A percentile compares a stretch with the other conserved stretches of the same genome.
These are phyloP conservation scores for Cladophialophora psammophila DNA, from an alignment of 2,329 filamentous ascomycete species.

Conservation along the genomic window DNA sequence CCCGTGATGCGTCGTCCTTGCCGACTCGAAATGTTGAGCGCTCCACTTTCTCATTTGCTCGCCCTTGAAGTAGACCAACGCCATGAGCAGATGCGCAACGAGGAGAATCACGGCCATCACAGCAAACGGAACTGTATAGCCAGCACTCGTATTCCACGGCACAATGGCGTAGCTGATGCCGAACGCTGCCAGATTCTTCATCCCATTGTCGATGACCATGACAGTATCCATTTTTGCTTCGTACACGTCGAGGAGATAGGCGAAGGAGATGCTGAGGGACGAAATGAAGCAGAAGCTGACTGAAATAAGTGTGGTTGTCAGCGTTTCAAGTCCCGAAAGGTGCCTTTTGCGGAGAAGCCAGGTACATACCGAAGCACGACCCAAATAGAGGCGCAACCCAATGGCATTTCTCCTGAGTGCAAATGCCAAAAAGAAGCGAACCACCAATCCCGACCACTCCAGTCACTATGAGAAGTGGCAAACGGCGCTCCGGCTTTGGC, in stretches of 20 bases:
- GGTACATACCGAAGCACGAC: constrained; percentile 21
- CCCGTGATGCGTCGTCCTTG: constrained; percentile 14
- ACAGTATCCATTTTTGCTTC: constrained; percentile 28
- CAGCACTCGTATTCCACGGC: constrained; percentile 28
- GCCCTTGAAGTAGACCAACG: constrained; percentile 20
- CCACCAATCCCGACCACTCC: constrained; percentile 25
- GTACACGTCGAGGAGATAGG: constrained; percentile 29
- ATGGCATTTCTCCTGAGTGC: constrained; percentile 27
- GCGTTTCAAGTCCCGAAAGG: neutral
- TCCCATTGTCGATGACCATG: constrained; percentile 31
- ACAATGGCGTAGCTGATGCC: constrained; percentile 31
- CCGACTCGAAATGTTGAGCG: constrained; percentile 12
- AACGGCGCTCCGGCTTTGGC: constrained; percentile 27
- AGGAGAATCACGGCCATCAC: constrained; percentile 27
- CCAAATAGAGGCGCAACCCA: constrained; percentile 29
- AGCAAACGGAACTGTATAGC: constrained; percentile 27
- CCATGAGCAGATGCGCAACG: constrained; percentile 27
- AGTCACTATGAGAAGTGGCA: constrained; percentile 24
- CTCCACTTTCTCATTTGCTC: constrained; percentile 24
- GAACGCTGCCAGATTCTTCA: constrained; percentile 30
- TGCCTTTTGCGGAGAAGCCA: neutral
- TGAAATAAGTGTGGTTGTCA: constrained; percentile 3
- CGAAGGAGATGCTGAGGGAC: constrained; percentile 25
- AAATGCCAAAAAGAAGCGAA: constrained; percentile 26
- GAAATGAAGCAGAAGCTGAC: constrained; percentile 29